Percentiles rank a stretch among this genome's conserved stretches.
Evolutionary conservation across 805 yeast genomes (phyloP).

Genomic region (Candida montana): DNA sequence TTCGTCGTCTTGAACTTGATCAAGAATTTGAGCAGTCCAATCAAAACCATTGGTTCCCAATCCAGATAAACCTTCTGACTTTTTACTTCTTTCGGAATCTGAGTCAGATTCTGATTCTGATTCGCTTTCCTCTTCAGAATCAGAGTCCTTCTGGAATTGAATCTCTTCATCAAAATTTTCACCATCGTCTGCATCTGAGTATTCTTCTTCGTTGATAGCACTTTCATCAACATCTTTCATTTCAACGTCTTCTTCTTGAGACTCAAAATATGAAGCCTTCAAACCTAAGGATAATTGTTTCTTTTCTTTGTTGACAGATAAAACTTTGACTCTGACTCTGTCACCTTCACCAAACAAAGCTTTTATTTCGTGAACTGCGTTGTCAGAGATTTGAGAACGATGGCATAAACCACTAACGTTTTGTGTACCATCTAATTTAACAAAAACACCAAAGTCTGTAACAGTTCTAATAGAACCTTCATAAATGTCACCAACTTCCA

Average conservation of each 20-base stretch:
- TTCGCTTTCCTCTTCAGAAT: constrained; percentile 3
- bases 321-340: constrained; percentile 77
- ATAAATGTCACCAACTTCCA: constrained; percentile 61
- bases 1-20: constrained; percentile 65
- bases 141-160: constrained; percentile 12
- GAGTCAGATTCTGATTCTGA: constrained; percentile 21
- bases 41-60: constrained; percentile 85
- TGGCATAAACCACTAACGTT: constrained; percentile 86
- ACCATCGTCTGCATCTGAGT: constrained; percentile 21
- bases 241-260: constrained; percentile 27
- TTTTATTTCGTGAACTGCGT: constrained; percentile 48
- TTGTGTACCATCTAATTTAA: constrained; percentile 68
- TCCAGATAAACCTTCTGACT: constrained; percentile 36
- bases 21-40: constrained; percentile 90
- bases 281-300: constrained; percentile 82
- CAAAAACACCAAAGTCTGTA: constrained; percentile 88
- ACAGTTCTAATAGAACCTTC: constrained; percentile 77
- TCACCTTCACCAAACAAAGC: constrained; percentile 85
- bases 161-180: constrained; percentile 21
- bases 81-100: constrained; percentile 24
- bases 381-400: constrained; percentile 76
- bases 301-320: constrained; percentile 57
- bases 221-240: constrained; percentile 27
- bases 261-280: constrained; percentile 84
- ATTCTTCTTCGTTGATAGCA: constrained; percentile 19